These are phyloP conservation scores for Centella asiatica DNA, from an alignment of 129 eudicot genomes.

Conservation along the genomic window DNA sequence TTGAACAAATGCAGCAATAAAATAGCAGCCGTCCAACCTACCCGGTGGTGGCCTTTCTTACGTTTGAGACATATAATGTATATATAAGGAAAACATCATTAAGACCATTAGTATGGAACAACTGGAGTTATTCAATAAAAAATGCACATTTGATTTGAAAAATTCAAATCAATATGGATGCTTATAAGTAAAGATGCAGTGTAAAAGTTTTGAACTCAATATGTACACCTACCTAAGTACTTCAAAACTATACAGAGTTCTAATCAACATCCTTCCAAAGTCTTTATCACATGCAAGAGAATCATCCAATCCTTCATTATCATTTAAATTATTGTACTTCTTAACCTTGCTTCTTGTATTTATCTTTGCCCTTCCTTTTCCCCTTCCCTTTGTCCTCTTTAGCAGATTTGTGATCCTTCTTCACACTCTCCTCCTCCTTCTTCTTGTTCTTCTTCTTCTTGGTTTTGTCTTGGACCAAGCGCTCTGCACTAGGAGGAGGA, in stretches of 20 bases:
- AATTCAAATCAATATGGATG: too few relatives aligned
- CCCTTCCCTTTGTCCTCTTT: conserved; percentile 5
- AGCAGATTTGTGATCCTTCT: conserved; percentile 18
- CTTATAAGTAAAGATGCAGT: too few relatives aligned
- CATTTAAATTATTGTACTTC: neutral
- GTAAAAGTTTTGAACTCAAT: too few relatives aligned
- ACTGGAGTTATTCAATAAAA: too few relatives aligned
- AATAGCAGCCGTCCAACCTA: neutral
- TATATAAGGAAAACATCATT: neutral
- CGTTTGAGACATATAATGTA: neutral
- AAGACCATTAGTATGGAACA: too few relatives aligned
- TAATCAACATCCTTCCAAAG: neutral
- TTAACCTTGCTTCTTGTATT: conserved; percentile 15
- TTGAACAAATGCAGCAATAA: neutral
- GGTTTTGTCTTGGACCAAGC: conserved; percentile 10
- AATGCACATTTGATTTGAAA: too few relatives aligned
- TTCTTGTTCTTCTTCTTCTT: conserved; percentile 11
- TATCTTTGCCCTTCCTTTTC: conserved; percentile 24
- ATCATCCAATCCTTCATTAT: conserved; percentile 1
- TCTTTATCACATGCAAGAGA: neutral
- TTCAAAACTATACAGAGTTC: neutral
- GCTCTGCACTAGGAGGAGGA: conserved; percentile 21
- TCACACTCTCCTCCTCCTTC: conserved; percentile 21
- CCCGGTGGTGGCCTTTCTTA: neutral
- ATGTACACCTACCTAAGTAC: neutral